Conservation (phyloP, 2,329 filamentous ascomycete genomes). For the Trichoderma breve region DNA sequence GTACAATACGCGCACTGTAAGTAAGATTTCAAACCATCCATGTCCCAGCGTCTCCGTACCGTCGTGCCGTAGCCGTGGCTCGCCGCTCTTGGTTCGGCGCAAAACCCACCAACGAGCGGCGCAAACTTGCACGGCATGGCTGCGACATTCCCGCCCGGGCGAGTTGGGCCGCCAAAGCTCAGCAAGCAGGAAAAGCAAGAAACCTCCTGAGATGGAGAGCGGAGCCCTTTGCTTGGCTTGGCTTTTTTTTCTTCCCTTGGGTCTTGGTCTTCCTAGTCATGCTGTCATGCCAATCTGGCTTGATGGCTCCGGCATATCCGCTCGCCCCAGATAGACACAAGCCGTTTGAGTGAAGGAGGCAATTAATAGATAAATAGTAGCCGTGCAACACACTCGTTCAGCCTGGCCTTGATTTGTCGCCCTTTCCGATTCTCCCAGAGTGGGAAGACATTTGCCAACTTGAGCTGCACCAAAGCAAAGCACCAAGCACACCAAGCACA, state of each 20-base stretch:
- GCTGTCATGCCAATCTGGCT: conserved; percentile 20
- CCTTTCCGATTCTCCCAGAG: neutral
- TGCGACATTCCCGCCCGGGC: conserved; percentile 6
- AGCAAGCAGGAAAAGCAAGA: neutral
- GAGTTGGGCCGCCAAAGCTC: neutral
- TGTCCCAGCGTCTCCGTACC: conserved; percentile 7
- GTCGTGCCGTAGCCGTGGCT: conserved; percentile 12
- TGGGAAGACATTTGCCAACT: neutral
- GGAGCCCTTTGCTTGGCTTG: conserved; percentile 14
- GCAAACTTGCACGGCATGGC: conserved; percentile 8
- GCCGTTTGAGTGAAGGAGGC: neutral
- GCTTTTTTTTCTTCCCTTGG: conserved; percentile 11
- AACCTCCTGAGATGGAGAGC: conserved; percentile 1
- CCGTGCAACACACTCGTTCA: neutral
- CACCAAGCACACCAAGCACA: neutral
- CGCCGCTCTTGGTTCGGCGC: conserved; percentile 4
- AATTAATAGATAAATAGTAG: conserved; percentile 18
- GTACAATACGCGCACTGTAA: neutral
- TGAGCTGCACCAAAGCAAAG: neutral
- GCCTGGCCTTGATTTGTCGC: neutral
- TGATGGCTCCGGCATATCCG: conserved; percentile 20
- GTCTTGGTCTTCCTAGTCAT: conserved; percentile 13
- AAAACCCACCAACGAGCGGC: conserved; percentile 8
- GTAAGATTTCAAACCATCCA: neutral
- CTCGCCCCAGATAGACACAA: neutral